Base-by-base conservation (phyloP, 371 early-diverging fungal genomes). In the Apophysomyces elegans region DNA sequence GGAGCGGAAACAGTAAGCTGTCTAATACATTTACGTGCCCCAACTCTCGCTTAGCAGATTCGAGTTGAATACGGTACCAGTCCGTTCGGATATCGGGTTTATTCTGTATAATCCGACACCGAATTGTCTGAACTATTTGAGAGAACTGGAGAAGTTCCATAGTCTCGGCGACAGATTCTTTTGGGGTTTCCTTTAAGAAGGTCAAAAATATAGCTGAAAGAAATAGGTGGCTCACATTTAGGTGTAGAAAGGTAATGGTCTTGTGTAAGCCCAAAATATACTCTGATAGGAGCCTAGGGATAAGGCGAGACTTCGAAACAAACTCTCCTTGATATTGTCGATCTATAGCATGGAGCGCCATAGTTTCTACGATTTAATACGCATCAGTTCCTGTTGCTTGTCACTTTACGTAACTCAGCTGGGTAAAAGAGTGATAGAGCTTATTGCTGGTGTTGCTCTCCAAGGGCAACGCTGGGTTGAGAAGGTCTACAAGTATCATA, bases 31-130 rank as follows among this genome's bases (percentile, higher is more conserved):
- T 35, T 39, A 56, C 8, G 13, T 45, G 35, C 57, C 32, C 58
- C 37, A 57, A 13, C 44, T 57, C 47, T 4, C 36, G 43, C 36
- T 57, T 44, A 35, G 38, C 44, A 36, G 38, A 37, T 56, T 63
- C 18, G 7, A 50, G 54, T 5, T 39, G 37, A 39, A 32, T 12
- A 11, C 59, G 50, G 41, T 62, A 67, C 16, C 50, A 62, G 11
- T 62, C 44, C 16, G 59, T 59, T 9, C 68, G 62, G 6, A 67
- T 38, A 47, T 67, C 68, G 2, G 59, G 39, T 18, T 67, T 62
- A 50, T 67, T 67, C 4, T 7, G 54, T 14, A 43, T 59, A 2
- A 41, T 37, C 4, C 16, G 26, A 13, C 68, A 67, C 26, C 47
- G 37, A 2, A 67, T 50, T 37, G 35, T 62, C n/a, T 62, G 63